These are phyloP conservation scores for Ichthyophthirius multifiliis DNA, from an alignment of 169 alveolate species.

Conservation along the genomic window DNA sequence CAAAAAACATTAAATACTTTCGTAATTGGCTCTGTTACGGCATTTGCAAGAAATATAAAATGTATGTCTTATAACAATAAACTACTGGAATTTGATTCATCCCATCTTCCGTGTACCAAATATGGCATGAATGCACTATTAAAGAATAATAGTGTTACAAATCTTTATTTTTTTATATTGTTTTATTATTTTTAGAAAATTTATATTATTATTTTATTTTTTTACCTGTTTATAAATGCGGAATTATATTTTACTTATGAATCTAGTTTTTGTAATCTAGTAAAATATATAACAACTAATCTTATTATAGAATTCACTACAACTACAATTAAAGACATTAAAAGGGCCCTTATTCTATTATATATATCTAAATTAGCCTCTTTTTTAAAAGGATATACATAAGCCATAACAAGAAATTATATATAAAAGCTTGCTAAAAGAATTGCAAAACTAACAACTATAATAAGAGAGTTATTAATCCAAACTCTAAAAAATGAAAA, in stretches of 20 bases:
- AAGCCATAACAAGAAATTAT: not conserved
- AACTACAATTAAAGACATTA: not conserved
- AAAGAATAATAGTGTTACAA: not conserved
- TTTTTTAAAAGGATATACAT: not conserved
- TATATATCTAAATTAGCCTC: not conserved
- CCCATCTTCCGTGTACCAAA: not conserved
- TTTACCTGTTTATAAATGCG: not conserved
- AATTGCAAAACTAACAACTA: not conserved
- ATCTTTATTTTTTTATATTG: not conserved
- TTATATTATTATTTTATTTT: not conserved
- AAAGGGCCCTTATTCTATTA: not conserved
- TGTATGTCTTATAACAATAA: not conserved
- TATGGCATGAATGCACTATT: slow-evolving; percentile 8
- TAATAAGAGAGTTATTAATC: not conserved
- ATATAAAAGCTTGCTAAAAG: not conserved
- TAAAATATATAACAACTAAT: not conserved
- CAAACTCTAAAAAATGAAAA: not conserved
- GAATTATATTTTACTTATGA: not conserved
- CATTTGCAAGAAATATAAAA: not conserved
- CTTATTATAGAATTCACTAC: not conserved
- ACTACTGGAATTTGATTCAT: not conserved
- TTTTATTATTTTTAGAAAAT: not conserved
- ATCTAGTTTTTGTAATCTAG: not conserved
- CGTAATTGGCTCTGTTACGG: not conserved
- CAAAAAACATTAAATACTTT: not conserved